Base-by-base conservation (phyloP, 352 stramenopile genomes). In the Pythium sukuiense region DNA sequence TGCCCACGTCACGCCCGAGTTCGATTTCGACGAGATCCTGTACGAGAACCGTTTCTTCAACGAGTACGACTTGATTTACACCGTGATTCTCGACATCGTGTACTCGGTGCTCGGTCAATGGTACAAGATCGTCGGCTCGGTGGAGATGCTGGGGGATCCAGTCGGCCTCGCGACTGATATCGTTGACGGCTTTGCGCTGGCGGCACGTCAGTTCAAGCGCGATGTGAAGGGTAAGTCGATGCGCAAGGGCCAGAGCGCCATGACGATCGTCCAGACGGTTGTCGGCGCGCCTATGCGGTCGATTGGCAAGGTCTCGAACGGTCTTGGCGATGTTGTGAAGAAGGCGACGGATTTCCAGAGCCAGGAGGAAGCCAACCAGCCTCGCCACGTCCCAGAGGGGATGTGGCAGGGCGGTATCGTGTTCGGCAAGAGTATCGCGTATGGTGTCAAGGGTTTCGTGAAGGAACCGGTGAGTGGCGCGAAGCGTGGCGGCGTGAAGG, bases 51-150 rank as follows among this genome's bases (percentile, higher is more conserved):
- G 75, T 30, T 96, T 94, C 70, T 92, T 96, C 52, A 90, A 93
- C 70, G 77, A 92, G 63, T 90, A 95, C 72, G 88, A 95, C 45
- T 69, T 96, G 46, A 69, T 95, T 2, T 88, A 80, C 50, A 82
- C 87, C 27, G 85, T 95, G 14, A 64, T 94, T 7, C 76, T 79
- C 50, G 80, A 87, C 60, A 87, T 93, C 57, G 83, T 95, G 14
- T 72, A 84, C 58, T 83, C 77, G 5, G 84, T 94, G 9, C 66
- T 96, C 27, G 76, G 85, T 0, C 88, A 96, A 65, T 96, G 88
- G 88, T 96, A 96, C 73, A 95, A 93, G 65, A 92, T 96, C 29
- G 88, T 96, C 24, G 88, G 88, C 37, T 93, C 83, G 63, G 83
- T 96, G 2, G 88, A 96, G 66, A 70, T 96, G 64, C 69, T 96